Conservation (phyloP, 1,284 basidiomycete species). For the Microbotryomycetes sp. region DNA sequence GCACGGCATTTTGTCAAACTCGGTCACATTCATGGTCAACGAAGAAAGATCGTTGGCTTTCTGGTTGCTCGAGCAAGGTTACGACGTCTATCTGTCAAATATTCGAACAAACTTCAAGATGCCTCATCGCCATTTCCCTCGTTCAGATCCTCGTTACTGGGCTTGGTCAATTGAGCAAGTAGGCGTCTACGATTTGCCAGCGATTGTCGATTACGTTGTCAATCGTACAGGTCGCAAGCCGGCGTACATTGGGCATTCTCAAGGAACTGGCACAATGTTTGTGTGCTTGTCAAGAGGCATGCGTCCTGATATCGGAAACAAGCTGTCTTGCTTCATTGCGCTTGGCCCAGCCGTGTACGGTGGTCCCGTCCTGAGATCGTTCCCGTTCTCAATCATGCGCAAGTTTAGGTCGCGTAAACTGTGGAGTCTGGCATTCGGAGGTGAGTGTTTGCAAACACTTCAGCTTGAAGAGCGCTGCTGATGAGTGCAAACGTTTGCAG, state of each 20-base stretch:
- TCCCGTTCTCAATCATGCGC: slow-evolving; percentile 51
- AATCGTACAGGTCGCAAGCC: slow-evolving; percentile 49
- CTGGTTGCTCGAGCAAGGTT: slow-evolving; percentile 53
- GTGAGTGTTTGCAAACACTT: background rate
- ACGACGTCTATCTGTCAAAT: slow-evolving; percentile 56
- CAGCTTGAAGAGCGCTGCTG: background rate
- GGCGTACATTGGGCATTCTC: slow-evolving; percentile 55
- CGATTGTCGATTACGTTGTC: slow-evolving; percentile 53
- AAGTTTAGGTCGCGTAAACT: slow-evolving; percentile 47
- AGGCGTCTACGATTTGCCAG: slow-evolving; percentile 55
- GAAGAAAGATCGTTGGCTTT: slow-evolving; percentile 56
- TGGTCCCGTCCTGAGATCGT: slow-evolving; percentile 51
- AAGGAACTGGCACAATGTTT: slow-evolving; percentile 54
- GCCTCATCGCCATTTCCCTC: slow-evolving; percentile 15
- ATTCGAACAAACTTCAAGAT: slow-evolving; percentile 36
- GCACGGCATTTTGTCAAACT: slow-evolving; percentile 54
- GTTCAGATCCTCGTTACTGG: slow-evolving; percentile 27
- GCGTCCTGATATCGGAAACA: slow-evolving; percentile 51
- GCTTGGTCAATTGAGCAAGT: slow-evolving; percentile 50
- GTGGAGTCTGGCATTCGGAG: slow-evolving; percentile 53
- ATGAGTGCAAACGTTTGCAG: slow-evolving; percentile 36
- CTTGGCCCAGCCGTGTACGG: slow-evolving; percentile 56
- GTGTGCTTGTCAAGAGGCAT: slow-evolving; percentile 53
- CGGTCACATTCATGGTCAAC: slow-evolving; percentile 52
- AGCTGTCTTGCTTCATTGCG: slow-evolving; percentile 53